Percentiles rank a stretch among this genome's conserved stretches.
Evolutionary conservation across 768 basidiomycete genomes (phyloP).

Genomic region (Naganishia kalamii): DNA sequence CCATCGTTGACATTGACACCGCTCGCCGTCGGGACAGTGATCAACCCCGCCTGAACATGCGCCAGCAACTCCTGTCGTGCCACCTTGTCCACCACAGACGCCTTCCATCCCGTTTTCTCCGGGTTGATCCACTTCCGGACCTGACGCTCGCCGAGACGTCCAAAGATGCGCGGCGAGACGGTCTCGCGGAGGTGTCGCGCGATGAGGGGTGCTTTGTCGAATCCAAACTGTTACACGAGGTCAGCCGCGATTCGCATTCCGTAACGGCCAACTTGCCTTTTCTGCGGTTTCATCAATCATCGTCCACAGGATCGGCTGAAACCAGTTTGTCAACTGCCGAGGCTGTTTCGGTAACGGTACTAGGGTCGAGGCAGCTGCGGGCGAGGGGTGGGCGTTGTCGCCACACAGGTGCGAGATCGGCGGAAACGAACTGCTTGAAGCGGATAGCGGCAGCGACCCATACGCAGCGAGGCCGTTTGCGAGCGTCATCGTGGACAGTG

Average conservation of each 20-base stretch:
- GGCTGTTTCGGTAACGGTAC: background rate
- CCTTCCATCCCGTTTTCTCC: constrained; percentile 1
- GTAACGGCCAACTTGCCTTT: background rate
- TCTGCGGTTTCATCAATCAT: constrained; percentile 3
- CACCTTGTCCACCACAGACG: background rate
- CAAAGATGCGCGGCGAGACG: background rate
- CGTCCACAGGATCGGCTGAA: constrained; percentile 9
- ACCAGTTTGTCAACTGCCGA: constrained; percentile 10
- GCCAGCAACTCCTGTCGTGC: constrained; percentile 5
- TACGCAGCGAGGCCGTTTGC: background rate
- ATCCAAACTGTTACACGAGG: background rate
- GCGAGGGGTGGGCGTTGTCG: background rate
- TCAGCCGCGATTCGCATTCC: background rate
- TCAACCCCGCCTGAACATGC: constrained; percentile 7
- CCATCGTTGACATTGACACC: background rate
- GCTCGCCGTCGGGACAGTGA: background rate
- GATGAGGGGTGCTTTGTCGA: background rate
- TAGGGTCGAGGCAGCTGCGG: background rate
- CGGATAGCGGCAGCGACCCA: too few relatives aligned
- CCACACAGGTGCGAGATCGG: background rate
- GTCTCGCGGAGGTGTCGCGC: constrained; percentile 1
- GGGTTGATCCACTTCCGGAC: constrained; percentile 6
- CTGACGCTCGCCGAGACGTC: constrained; percentile 6
- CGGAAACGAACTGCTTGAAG: background rate
- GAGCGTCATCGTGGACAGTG: background rate